Conservation (phyloP, 2,329 filamentous ascomycete genomes). For the Cladosporium cucumerinum region DNA sequence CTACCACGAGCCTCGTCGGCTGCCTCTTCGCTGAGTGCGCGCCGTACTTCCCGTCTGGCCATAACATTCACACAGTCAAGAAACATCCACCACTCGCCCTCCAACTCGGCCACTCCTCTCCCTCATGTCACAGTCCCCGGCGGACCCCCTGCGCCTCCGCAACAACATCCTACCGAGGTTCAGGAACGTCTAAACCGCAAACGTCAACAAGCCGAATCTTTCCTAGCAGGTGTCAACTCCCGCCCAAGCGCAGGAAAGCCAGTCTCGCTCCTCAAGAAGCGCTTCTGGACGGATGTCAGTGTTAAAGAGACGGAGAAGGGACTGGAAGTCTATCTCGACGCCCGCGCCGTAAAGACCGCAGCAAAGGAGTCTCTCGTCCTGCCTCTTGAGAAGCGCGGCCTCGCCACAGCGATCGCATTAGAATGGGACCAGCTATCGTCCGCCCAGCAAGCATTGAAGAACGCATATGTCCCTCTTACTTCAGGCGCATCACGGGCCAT, state of each 20-base stretch:
- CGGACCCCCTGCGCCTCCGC: slow-evolving; percentile 57
- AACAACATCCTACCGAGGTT: slow-evolving; percentile 47
- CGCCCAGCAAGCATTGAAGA: slow-evolving; percentile 76
- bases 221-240: slow-evolving; percentile 43
- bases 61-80: slow-evolving; percentile 23
- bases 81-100: slow-evolving; percentile 42
- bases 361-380: slow-evolving; percentile 69
- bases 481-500: slow-evolving; percentile 78
- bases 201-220: slow-evolving; percentile 48
- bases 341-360: slow-evolving; percentile 72
- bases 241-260: slow-evolving; percentile 45
- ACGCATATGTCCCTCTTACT: slow-evolving; percentile 87
- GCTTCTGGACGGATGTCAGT: slow-evolving; percentile 85
- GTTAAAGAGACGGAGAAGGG: slow-evolving; percentile 63
- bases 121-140: slow-evolving; percentile 57
- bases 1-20: slow-evolving; percentile 20
- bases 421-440: slow-evolving; percentile 89
- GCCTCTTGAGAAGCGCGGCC: slow-evolving; percentile 70
- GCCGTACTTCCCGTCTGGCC: slow-evolving; percentile 18
- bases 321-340: slow-evolving; percentile 70
- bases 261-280: slow-evolving; percentile 56
- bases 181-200: slow-evolving; percentile 48
- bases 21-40: slow-evolving; percentile 34
- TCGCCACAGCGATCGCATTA: slow-evolving; percentile 79
- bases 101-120: slow-evolving; percentile 53